Percentiles rank a stretch among this genome's conserved stretches.
Evolutionary conservation across 2,329 filamentous ascomycete genomes (phyloP).

Genomic region (Aspergillus floridensis): DNA sequence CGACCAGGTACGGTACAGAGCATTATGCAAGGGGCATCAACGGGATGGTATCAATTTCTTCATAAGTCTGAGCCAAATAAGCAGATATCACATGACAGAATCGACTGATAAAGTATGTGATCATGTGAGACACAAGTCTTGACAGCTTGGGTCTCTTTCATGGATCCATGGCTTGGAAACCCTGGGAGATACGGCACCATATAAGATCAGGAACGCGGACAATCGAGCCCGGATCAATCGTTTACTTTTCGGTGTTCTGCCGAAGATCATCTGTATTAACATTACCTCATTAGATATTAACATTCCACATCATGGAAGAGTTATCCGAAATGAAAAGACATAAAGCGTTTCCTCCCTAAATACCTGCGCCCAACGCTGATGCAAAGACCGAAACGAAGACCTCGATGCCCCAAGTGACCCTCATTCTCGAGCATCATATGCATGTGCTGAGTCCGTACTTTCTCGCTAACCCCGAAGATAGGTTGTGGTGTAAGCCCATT

Average conservation of each 20-base stretch:
- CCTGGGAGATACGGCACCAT: neutral
- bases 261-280: neutral
- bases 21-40: neutral
- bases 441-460: neutral
- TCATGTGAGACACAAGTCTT: neutral
- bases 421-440: neutral
- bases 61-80: neutral
- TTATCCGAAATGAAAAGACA: neutral
- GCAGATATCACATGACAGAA: neutral
- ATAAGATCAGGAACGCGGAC: neutral
- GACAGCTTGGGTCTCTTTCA: neutral
- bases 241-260: neutral
- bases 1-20: neutral
- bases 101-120: neutral
- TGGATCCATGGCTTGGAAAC: neutral
- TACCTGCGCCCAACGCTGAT: neutral
- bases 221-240: neutral
- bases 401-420: neutral
- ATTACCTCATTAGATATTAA: neutral
- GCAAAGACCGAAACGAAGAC: neutral
- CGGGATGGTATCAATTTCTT: neutral
- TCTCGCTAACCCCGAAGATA: neutral
- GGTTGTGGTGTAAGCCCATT: neutral
- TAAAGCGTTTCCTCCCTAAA: neutral
- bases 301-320: neutral